Evolutionary conservation across 805 yeast genomes (phyloP), one percentile per base, ranked within the genome.

Genomic region (Aciculoconidium aculeatum): DNA sequence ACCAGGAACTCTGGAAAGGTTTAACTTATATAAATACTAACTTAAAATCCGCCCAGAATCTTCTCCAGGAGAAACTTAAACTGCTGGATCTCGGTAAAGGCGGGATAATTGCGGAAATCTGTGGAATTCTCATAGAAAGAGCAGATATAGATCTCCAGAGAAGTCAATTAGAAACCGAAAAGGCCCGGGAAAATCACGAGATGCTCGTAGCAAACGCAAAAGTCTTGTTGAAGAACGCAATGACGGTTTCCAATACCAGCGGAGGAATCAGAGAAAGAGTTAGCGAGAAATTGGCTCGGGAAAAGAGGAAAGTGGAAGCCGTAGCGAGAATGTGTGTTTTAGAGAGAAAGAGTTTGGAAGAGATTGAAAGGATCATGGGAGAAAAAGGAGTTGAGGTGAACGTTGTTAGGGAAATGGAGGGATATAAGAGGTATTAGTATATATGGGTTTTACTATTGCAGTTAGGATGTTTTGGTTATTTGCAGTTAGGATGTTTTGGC

Each of bases 81-180:
- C 45, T 45, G 1, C 35, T 29, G 5, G 48, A 47, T 16, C 21
- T 34, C 7, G 62, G 59, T 3, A 25, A 55, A 18, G 66, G 68
- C 1, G 36, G 48, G 1, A 30, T 58, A 11, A 46, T 56, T 16
- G 44, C 56, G 8, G 67, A 66, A 33, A 35, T 70, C 2, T 53
- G 70, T 35, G 55, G 65, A 6, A 49, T 72, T 1, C 41, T 62
- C 17, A 65, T 71, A n/a, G 73, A 70, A 17, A 52, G 78, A 27
- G 64, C 74, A 1, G 79, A 73, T 41, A 57, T 72, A 3, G 77
- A 71, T 31, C 41, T 69, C 8, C 76, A 70, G 42, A 51, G 77
- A 32, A 51, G 66, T n/a, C 60, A 55, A 25, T 17, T 68, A 3
- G 47, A 46, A 11, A 36, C 31, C 15, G 55, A 52, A 7, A 46